phyloP scores from a whole-genome alignment of 2,329 filamentous ascomycete species.

The Pseudogymnoascus sp. region DNA sequence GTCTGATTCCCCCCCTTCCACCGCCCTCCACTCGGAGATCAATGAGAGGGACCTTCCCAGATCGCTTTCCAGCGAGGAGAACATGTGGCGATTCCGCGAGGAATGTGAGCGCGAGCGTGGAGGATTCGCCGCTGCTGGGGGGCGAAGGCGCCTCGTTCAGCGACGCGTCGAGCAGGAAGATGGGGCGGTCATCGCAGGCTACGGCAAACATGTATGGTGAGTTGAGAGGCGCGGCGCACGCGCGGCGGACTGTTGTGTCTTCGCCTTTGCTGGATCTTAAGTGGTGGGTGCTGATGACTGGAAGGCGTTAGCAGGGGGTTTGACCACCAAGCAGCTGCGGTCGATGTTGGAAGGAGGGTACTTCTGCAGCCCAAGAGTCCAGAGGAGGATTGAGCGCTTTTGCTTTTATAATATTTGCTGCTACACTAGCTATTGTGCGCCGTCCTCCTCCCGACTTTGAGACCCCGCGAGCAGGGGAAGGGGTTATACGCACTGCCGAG shows the following conservation, averaged over 20 bases:
- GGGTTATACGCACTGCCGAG: background rate
- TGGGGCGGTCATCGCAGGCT: background rate
- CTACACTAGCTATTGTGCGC: background rate
- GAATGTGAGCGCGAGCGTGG: constrained; percentile 42
- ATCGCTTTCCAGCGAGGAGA: constrained; percentile 43
- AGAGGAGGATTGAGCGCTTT: background rate
- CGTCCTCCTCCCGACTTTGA: background rate
- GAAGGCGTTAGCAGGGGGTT: constrained; percentile 12
- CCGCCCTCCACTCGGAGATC: constrained; percentile 25
- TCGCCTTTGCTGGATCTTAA: constrained; percentile 40
- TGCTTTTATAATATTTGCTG: background rate
- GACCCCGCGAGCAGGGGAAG: background rate
- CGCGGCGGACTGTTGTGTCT: constrained; percentile 22
- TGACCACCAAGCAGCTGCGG: background rate
- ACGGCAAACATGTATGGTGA: background rate
- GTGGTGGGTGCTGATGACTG: constrained; percentile 31
- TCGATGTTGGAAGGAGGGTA: background rate
- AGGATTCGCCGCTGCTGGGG: constrained; percentile 14
- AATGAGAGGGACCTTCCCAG: constrained; percentile 32
- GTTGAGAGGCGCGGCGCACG: background rate
- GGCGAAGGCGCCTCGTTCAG: constrained; percentile 16
- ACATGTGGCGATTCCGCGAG: constrained; percentile 35
- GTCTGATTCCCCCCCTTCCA: constrained; percentile 21
- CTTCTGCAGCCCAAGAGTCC: background rate
- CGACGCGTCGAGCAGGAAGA: constrained; percentile 14